Evolutionary conservation across 2,329 filamentous ascomycete genomes (phyloP), one percentile per base, ranked within the genome.

Genomic region (Fusarium falciforme): DNA sequence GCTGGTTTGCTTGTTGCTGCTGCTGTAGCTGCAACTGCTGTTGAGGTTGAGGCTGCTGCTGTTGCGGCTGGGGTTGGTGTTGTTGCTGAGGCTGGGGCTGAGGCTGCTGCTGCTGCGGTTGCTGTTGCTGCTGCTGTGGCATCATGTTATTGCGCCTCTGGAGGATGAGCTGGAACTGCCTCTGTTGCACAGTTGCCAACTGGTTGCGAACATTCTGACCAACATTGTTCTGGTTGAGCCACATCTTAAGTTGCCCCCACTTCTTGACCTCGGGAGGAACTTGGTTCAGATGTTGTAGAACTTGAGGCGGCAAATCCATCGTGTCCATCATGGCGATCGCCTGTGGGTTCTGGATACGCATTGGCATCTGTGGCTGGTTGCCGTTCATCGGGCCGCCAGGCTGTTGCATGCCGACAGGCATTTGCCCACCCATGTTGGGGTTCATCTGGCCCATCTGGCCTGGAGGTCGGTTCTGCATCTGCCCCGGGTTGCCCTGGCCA

Each of bases 201-300:
- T 83, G 81, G 7, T 64, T 72, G 25, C 82, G 81, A 10, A 81
- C 61, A 3, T 78, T 68, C 6, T 79, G 78, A 1, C 82, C 71
- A 1, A 85, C 67, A 59, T 80, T 82, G 57, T 84, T 84, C 60
- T 83, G 81, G 11, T 69, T 70, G 5, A 86, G 72, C 83, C 84
- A 87, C 2, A 74, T 66, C 74, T 85, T 86, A 12, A 88, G 78
- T 5, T 87, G 85, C 17, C 80, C 80, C 87, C 87, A 89, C 70
- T 86, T 88, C 77, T 86, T 87, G 6, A 87, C 75, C 0, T 87
- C 85, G 0, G 80, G 75, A 2, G 85, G 85, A 4, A 87, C 66
- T 22, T 77, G 78, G 14, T 60, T 75, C 5, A 82, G 76, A 16
- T 80, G 75, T 16, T 22, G 67, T 10, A 84, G 69, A 6, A 87